A percentile compares a stretch with the other conserved stretches of the same genome.
Conservation (phyloP, 345 rosid genomes). For the Brassica nigra region DNA sequence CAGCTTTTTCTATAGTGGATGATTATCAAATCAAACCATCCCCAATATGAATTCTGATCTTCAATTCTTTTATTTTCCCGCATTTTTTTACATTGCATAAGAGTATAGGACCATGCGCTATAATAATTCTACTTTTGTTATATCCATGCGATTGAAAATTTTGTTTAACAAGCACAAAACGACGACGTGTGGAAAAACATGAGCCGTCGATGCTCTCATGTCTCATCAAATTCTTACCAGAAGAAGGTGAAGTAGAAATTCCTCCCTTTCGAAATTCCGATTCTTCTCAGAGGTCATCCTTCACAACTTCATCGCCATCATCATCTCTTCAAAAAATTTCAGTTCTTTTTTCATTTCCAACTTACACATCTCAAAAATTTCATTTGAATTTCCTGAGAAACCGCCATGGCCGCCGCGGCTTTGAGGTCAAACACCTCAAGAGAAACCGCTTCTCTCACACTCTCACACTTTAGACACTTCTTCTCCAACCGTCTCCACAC, state of each 20-base stretch:
- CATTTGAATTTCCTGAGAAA: neutral
- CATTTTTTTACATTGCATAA: too few relatives aligned
- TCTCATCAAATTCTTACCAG: slow-evolving; percentile 24
- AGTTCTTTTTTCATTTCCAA: neutral
- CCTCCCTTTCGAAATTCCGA: slow-evolving; percentile 26
- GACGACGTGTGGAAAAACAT: neutral
- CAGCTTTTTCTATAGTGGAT: too few relatives aligned
- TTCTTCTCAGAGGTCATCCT: slow-evolving; percentile 23
- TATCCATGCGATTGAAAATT: too few relatives aligned
- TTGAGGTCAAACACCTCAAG: slow-evolving; percentile 65
- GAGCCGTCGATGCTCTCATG: slow-evolving; percentile 28
- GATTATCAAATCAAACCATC: too few relatives aligned
- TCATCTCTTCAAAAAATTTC: neutral
- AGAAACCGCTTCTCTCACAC: slow-evolving; percentile 59
- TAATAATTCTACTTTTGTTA: too few relatives aligned
- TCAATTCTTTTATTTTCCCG: too few relatives aligned
- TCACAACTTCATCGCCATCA: slow-evolving; percentile 22
- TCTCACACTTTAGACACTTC: slow-evolving; percentile 66
- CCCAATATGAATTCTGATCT: too few relatives aligned
- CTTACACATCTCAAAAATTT: neutral
- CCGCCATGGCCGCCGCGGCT: slow-evolving; percentile 63
- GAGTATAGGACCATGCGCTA: too few relatives aligned
- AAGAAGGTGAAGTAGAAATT: slow-evolving; percentile 18
- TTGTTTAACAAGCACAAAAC: neutral
- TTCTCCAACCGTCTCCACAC: slow-evolving; percentile 54